Base-by-base conservation (phyloP, 257 asterid genomes). In the Coffea canephora region DNA sequence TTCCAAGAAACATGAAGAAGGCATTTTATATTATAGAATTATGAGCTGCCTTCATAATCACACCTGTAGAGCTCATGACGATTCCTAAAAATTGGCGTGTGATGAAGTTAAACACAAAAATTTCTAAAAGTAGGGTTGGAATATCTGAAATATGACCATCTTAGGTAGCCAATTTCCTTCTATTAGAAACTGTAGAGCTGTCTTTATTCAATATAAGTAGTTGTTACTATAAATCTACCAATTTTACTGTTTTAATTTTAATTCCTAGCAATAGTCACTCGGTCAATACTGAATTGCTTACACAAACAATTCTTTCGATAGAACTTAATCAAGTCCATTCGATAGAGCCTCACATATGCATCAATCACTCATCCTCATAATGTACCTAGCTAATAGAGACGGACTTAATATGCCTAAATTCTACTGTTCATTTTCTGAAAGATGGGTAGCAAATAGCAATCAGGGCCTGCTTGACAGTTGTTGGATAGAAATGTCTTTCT, bases 141-240 rank as follows among this genome's bases (percentile, higher is more conserved):
- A 25, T 71, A 23, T 46, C 36, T 71, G n/a, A 71, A 71, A 21
- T 45, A 71, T 23, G 57, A 6, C 13, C 27, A 27, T 27, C 27
- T 27, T 27, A 27, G 46, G 61, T 71, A 71, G 45, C 75, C 14
- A 45, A 46, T 71, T 71, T 71, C 46, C 59, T 71, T 71, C 46
- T 46, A 71, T 71, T 71, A 21, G 59, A 39, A 46, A 27, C 27
- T 27, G 27, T 27, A 27, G 27, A 27, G 27, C 27, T 27, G 27
- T 0, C 27, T 27, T 27, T 27, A 27, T 27, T 27, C 27, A 27
- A 27, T 27, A 27, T 27, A 27, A 27, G 27, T 27, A 27, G 27
- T 27, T 27, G 27, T 27, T 27, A 27, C 27, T 27, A 27, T 27
- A 27, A 27, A 27, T 0, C 27, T 27, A 27, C 12, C 7, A 23